Evolutionary conservation across 148 eudicot genomes (phyloP).

Genomic region (Diospyros lotus): DNA sequence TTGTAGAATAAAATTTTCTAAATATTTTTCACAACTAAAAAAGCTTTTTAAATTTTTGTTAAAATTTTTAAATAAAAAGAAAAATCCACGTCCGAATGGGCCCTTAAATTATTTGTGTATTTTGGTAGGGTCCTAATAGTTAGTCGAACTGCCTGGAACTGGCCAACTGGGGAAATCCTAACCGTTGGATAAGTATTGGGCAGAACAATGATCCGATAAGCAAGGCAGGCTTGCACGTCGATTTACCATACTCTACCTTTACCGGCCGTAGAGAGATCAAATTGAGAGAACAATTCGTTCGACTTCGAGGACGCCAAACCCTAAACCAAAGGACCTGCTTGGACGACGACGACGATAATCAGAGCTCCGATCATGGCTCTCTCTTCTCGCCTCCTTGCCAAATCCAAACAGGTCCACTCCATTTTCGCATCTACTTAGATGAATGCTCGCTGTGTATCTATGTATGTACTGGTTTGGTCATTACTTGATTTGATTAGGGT

Average conservation of each 20-base stretch:
- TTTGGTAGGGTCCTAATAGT: too few relatives aligned
- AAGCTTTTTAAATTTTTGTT: too few relatives aligned
- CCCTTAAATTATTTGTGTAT: too few relatives aligned
- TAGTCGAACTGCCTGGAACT: too few relatives aligned
- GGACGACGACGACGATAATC: not conserved
- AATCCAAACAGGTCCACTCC: conserved; percentile 50
- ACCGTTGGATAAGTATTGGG: conserved; percentile 2
- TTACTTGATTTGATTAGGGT: not conserved
- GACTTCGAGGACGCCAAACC: not conserved
- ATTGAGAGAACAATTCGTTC: not conserved
- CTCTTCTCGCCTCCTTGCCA: conserved; percentile 49
- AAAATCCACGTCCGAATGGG: too few relatives aligned
- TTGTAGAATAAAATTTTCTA: too few relatives aligned
- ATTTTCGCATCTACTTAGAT: not conserved
- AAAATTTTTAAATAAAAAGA: too few relatives aligned
- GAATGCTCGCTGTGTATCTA: too few relatives aligned
- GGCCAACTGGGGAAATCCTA: not conserved
- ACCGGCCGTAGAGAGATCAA: not conserved
- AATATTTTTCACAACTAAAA: too few relatives aligned
- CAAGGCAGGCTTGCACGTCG: not conserved
- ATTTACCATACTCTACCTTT: not conserved
- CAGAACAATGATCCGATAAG: not conserved
- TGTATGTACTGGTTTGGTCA: not conserved
- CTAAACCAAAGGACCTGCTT: not conserved
- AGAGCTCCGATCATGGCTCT: conserved; percentile 38